Conservation (phyloP, 164 flowering plant genomes). For the Cinnamomum chago region DNA sequence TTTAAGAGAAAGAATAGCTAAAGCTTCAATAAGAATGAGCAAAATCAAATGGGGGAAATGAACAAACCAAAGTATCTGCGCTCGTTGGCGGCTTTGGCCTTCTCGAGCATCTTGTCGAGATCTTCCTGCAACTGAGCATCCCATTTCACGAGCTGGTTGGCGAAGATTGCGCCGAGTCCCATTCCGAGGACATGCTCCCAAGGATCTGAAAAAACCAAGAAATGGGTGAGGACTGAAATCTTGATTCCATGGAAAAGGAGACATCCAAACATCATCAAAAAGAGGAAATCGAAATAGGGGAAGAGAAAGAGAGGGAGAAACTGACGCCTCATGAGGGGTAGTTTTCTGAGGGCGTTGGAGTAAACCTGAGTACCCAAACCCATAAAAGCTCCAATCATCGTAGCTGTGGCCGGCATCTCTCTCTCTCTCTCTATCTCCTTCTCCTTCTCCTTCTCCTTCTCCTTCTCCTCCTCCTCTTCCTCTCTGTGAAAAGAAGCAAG, state of each 20-base stretch:
- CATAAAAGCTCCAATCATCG: constrained; percentile 73
- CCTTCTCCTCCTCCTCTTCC: not conserved
- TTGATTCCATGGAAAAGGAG: not conserved
- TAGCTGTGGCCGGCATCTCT: constrained; percentile 60
- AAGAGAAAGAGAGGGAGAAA: not conserved
- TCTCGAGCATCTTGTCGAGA: constrained; percentile 83
- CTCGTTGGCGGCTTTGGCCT: constrained; percentile 93
- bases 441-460: too few relatives aligned
- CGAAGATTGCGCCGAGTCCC: constrained; percentile 82
- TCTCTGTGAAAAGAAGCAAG: too few relatives aligned
- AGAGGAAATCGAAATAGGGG: not conserved
- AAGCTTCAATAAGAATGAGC: not conserved
- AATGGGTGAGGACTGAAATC: not conserved
- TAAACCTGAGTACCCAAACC: constrained; percentile 93
- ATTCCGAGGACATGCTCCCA: constrained; percentile 95
- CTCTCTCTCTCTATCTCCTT: not conserved
- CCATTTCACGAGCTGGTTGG: constrained; percentile 84
- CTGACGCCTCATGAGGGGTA: constrained; percentile 91
- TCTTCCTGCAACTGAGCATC: constrained; percentile 78
- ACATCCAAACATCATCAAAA: not conserved
- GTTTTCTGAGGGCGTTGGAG: constrained; percentile 94
- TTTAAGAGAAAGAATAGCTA: not conserved
- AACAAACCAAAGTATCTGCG: constrained; percentile 71
- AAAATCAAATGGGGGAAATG: not conserved
- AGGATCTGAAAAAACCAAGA: constrained; percentile 52